Base-by-base conservation (phyloP, 106 monocot species). In the Ottelia alismoides region DNA sequence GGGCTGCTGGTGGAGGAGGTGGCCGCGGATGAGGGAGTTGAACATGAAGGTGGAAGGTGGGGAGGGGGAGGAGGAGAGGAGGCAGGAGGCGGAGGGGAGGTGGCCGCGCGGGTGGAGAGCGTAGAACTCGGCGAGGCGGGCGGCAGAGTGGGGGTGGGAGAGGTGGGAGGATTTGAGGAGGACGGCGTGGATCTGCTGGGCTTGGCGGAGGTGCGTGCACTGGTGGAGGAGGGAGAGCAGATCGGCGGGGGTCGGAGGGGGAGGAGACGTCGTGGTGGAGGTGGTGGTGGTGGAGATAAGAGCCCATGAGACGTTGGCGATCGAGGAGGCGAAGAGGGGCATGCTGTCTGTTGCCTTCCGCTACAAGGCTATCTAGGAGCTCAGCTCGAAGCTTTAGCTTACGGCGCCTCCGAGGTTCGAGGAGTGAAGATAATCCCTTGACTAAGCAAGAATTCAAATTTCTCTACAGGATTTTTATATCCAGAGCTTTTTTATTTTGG, bases 71-170 rank as follows among this genome's bases (percentile, higher is more conserved):
- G n/a, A n/a, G n/a, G n/a, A n/a, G n/a, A n/a, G n/a, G n/a, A n/a
- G n/a, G n/a, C n/a, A n/a, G n/a, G n/a, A n/a, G n/a, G n/a, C n/a
- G 0, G 73, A 71, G 6, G 47, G 20, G 32, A 2, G 25, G 22
- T 30, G 45, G 14, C 27, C 26, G 47, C 71, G 45, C 20, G 71
- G 40, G 35, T 21, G 10, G 56, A 77, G 71, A 23, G 85, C 68
- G 74, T 80, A 85, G 73, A 85, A 73, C 52, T 85, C 76, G 22
- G 60, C 40, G 52, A 85, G 54, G 31, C 79, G 76, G 55, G 74
- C 79, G 59, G 84, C 84, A 52, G 72, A 72, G 76, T 76, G 71
- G 25, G 69, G 59, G 56, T 79, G 72, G 58, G 72, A 11, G 69
- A 55, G 27, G 19, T 66, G 72, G 62, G 70, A 58, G 73, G 79